A percentile compares a stretch with the other conserved stretches of the same genome.
phyloP scores from a whole-genome alignment of 129 eudicot genomes.

The Saussurea involucrata region DNA sequence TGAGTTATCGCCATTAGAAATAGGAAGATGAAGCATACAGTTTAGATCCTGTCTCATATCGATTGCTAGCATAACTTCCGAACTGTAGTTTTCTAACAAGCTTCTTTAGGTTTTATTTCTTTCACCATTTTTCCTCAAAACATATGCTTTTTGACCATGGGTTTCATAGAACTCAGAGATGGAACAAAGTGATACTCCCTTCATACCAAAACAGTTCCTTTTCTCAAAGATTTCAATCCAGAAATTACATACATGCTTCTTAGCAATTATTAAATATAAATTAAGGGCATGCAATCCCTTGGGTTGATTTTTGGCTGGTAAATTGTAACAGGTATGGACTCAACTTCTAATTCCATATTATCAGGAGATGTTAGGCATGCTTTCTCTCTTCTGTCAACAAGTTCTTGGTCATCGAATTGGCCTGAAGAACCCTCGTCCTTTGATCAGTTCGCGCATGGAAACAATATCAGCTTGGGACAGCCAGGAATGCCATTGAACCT shows the following conservation, averaged over 20 bases:
- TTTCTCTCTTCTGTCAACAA: constrained; percentile 76
- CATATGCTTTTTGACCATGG: neutral
- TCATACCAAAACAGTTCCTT: too few species aligned
- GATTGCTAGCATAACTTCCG: neutral
- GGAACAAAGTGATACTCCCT: neutral
- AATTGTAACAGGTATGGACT: constrained; percentile 25
- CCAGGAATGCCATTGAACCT: constrained; percentile 31
- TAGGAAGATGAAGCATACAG: too few species aligned
- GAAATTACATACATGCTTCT: neutral
- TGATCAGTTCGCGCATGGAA: constrained; percentile 33
- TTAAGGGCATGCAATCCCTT: neutral
- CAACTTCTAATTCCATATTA: constrained; percentile 20
- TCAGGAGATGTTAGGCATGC: constrained; percentile 43
- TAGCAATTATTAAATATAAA: neutral
- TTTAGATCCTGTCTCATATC: too few species aligned
- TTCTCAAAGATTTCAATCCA: too few species aligned
- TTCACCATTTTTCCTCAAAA: neutral
- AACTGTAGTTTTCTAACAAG: neutral
- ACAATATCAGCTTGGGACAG: constrained; percentile 32
- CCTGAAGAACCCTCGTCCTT: constrained; percentile 32
- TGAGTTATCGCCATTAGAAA: neutral
- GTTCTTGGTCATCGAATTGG: constrained; percentile 42
- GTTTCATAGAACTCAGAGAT: neutral
- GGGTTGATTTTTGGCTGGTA: neutral
- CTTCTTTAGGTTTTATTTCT: neutral